phyloP scores from a whole-genome alignment of 148 eudicot species.

The Rhododendron kiyosumense region DNA sequence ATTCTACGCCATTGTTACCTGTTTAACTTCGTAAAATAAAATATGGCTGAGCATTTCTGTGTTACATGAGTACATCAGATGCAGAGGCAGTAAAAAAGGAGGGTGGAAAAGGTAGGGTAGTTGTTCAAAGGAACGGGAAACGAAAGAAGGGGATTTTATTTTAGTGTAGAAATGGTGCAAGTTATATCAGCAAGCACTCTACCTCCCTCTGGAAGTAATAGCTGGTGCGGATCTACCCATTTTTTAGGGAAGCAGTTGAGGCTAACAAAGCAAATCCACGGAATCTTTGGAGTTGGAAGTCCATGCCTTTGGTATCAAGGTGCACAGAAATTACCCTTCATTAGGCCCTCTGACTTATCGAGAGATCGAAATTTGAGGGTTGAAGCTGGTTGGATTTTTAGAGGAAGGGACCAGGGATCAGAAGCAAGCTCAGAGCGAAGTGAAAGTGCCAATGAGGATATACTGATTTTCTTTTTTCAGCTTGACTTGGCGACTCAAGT shows the following conservation, averaged over 20 bases:
- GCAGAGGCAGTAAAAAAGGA: background rate
- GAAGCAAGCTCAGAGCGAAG: constrained; percentile 80
- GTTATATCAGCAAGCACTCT: constrained; percentile 49
- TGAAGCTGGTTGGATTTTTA: constrained; percentile 81
- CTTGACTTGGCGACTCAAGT: constrained; percentile 84
- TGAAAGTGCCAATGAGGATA: constrained; percentile 86
- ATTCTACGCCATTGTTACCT: background rate
- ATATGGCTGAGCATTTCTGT: constrained; percentile 1
- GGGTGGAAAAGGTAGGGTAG: constrained; percentile 1
- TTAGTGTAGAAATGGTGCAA: constrained; percentile 28
- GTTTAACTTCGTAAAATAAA: background rate
- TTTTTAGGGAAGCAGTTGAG: constrained; percentile 28
- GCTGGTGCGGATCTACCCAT: constrained; percentile 40
- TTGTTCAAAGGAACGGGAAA: background rate
- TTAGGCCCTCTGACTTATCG: constrained; percentile 21
- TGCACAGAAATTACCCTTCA: constrained; percentile 29
- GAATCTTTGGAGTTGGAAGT: constrained; percentile 31
- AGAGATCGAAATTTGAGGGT: constrained; percentile 38
- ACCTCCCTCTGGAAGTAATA: constrained; percentile 43
- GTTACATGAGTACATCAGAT: constrained; percentile 5
- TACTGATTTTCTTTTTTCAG: constrained; percentile 89
- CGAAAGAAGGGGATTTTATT: background rate
- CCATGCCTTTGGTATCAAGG: constrained; percentile 26
- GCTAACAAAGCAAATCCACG: constrained; percentile 23
- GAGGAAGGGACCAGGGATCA: constrained; percentile 52